Evolutionary conservation across 2,329 filamentous ascomycete genomes (phyloP).

Genomic region (Kalmusia sp.): DNA sequence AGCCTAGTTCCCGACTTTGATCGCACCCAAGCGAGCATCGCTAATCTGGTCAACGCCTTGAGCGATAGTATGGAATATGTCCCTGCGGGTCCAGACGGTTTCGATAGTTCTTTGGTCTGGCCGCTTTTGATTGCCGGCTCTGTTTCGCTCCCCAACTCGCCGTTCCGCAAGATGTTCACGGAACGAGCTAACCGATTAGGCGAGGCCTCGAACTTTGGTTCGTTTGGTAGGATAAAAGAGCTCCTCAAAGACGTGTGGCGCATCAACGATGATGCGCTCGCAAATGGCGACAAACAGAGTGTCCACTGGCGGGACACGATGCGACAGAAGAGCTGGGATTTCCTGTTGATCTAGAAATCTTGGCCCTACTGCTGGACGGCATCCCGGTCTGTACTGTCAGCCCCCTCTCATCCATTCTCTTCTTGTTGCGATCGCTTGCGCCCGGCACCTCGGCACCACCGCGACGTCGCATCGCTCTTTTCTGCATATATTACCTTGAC

Average conservation of each 20-base stretch:
- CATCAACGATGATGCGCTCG: conserved; percentile 69
- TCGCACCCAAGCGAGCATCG: conserved; percentile 74
- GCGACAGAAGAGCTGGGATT: conserved; percentile 90
- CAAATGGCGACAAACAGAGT: conserved; percentile 63
- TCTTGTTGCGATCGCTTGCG: conserved; percentile 16
- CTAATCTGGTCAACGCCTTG: conserved; percentile 79
- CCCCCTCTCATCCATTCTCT: conserved; percentile 31
- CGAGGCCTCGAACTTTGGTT: conserved; percentile 79
- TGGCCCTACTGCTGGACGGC: conserved; percentile 41
- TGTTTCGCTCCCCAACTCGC: conserved; percentile 73
- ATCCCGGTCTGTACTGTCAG: conserved; percentile 44
- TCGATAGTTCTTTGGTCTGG: conserved; percentile 91
- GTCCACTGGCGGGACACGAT: conserved; percentile 96
- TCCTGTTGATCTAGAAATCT: conserved; percentile 76
- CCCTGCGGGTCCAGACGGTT: conserved; percentile 80
- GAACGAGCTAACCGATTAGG: conserved; percentile 78
- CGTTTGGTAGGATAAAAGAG: conserved; percentile 81
- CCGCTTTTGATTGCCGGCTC: conserved; percentile 88
- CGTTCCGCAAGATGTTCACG: conserved; percentile 79
- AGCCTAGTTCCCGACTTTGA: conserved; percentile 89
- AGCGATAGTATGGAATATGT: conserved; percentile 80
- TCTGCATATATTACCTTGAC: conserved; percentile 45
- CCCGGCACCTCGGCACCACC: conserved; percentile 14
- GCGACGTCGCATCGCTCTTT: conserved; percentile 37
- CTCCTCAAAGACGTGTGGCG: conserved; percentile 85